Conservation (phyloP, 108 stramenopile species). For the Discostella stelligeroides region DNA sequence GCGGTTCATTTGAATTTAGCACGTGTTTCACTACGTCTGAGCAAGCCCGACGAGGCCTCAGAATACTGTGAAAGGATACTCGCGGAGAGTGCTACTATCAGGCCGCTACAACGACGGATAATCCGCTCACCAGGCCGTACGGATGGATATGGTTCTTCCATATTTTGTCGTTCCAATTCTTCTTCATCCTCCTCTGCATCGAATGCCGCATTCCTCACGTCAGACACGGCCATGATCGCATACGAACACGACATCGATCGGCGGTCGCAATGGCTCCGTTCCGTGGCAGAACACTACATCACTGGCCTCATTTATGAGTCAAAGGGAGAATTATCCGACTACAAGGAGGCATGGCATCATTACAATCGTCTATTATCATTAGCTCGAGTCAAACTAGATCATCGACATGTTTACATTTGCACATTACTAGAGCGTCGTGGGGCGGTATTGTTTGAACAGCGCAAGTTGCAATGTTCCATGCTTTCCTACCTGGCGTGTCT, state of each 20-base stretch:
- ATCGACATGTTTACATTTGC: conserved; percentile 45
- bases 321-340: conserved; percentile 30
- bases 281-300: conserved; percentile 40
- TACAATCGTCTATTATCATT: conserved; percentile 49
- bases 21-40: conserved; percentile 31
- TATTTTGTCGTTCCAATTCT: conserved; percentile 34
- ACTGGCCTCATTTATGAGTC: conserved; percentile 33
- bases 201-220: conserved; percentile 28
- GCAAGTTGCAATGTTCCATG: conserved; percentile 50
- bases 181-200: conserved; percentile 10
- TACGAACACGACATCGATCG: conserved; percentile 43
- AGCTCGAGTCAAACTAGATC: conserved; percentile 46
- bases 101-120: background rate
- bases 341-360: conserved; percentile 36
- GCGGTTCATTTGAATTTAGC: conserved; percentile 29
- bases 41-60: conserved; percentile 27
- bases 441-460: conserved; percentile 42
- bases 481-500: conserved; percentile 52
- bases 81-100: conserved; percentile 11
- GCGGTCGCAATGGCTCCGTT: conserved; percentile 34
- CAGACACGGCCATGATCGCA: conserved; percentile 21
- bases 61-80: conserved; percentile 21
- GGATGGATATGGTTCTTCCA: background rate
- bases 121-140: background rate
- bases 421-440: conserved; percentile 45